Percentiles rank a stretch among this genome's conserved stretches.
Evolutionary conservation across 2,329 filamentous ascomycete species (phyloP).

Genomic region (Tolypocladium tropicale): DNA sequence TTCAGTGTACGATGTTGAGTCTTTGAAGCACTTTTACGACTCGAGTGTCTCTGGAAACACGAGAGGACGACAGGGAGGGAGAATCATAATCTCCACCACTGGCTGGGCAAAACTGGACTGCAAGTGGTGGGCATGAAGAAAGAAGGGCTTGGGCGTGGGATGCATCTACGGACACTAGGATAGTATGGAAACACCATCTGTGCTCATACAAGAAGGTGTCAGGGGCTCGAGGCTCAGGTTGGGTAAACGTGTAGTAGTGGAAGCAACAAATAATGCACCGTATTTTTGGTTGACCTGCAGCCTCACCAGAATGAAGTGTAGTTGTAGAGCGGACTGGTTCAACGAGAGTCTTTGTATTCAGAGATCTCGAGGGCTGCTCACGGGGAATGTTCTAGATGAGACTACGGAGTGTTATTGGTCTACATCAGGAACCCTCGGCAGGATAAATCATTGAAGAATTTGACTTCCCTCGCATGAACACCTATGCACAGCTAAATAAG

Average conservation of each 20-base stretch:
- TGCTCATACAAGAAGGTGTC: neutral
- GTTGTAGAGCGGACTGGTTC: neutral
- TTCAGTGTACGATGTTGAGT: constrained; percentile 21
- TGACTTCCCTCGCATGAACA: too few species aligned
- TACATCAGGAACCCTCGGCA: too few species aligned
- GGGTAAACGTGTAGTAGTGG: neutral
- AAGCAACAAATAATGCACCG: neutral
- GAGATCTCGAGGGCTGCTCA: neutral
- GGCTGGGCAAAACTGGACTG: neutral
- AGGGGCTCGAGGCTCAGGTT: neutral
- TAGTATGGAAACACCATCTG: neutral
- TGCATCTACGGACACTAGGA: neutral
- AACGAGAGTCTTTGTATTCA: neutral
- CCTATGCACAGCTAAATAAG: too few species aligned
- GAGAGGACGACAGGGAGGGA: neutral
- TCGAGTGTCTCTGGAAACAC: neutral
- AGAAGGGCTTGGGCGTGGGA: neutral
- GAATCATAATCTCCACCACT: neutral
- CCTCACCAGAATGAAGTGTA: neutral
- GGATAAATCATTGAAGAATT: too few species aligned
- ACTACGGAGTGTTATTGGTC: too few species aligned
- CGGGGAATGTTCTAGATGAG: neutral
- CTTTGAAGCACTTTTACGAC: constrained; percentile 2
- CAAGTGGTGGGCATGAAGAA: neutral
- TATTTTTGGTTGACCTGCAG: neutral